phyloP scores from a whole-genome alignment of 1,139 yeast species.

The Candida sojae region DNA sequence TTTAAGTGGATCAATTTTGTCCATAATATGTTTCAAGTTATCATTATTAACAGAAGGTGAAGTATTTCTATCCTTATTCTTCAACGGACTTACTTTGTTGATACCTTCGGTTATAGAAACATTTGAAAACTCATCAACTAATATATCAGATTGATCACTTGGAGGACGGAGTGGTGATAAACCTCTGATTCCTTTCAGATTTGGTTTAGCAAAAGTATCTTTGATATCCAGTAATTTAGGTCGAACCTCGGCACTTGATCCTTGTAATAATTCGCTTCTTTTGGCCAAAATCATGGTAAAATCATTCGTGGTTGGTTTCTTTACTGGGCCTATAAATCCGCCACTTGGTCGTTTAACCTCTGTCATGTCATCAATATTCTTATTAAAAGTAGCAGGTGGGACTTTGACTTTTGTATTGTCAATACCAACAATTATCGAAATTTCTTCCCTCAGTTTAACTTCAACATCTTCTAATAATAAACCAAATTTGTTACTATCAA shows the following conservation, averaged over 20 bases:
- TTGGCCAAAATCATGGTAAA: conserved; percentile 41
- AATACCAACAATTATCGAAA: conserved; percentile 34
- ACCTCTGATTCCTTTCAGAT: not conserved
- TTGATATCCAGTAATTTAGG: not conserved
- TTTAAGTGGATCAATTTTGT: conserved; percentile 44
- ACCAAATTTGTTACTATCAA: conserved; percentile 30
- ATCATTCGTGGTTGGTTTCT: conserved; percentile 26
- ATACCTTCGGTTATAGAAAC: conserved; percentile 27
- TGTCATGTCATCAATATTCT: conserved; percentile 28
- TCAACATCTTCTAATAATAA: conserved; percentile 28
- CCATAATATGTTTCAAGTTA: conserved; percentile 37
- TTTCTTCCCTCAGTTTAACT: conserved; percentile 30
- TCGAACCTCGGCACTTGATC: not conserved
- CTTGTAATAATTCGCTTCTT: conserved; percentile 3
- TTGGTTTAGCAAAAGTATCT: not conserved
- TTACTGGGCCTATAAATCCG: conserved; percentile 29
- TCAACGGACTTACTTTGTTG: conserved; percentile 6
- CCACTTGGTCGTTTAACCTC: conserved; percentile 22
- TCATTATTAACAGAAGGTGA: conserved; percentile 10
- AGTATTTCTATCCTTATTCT: not conserved
- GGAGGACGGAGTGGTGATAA: not conserved
- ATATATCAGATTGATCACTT: conserved; percentile 7
- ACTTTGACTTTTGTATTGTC: conserved; percentile 22
- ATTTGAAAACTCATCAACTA: conserved; percentile 41
- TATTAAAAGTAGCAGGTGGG: conserved; percentile 15